These are phyloP conservation scores for Umbilicus rupestris DNA, from an alignment of 164 flowering plant genomes.

Conservation along the genomic window DNA sequence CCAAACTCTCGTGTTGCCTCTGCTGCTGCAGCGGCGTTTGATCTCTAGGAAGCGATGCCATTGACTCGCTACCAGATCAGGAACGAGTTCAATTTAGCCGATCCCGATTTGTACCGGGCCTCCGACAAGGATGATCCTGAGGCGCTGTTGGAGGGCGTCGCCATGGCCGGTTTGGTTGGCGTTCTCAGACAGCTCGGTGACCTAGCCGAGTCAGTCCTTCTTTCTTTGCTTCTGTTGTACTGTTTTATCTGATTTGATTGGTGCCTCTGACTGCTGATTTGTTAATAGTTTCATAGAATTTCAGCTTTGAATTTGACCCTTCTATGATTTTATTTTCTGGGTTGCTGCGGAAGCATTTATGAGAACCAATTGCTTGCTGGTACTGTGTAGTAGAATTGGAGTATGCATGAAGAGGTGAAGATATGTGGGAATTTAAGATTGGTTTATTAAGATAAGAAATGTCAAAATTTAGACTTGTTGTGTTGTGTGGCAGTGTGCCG, in stretches of 20 bases:
- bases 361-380: no score
- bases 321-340: no score
- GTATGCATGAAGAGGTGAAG: no score
- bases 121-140: conserved; percentile 95
- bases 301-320: no score
- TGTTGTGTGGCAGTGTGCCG: no score
- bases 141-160: conserved; percentile 88
- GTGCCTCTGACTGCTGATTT: no score
- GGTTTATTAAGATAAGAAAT: no score
- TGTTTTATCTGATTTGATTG: background rate
- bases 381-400: no score
- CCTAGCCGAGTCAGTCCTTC: conserved; percentile 72
- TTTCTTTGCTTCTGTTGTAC: background rate
- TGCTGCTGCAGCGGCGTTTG: background rate
- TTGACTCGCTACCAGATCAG: conserved; percentile 63
- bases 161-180: conserved; percentile 97
- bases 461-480: no score
- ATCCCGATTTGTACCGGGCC: conserved; percentile 74
- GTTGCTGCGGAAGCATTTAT: no score
- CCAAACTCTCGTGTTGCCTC: no score
- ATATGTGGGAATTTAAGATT: no score
- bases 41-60: conserved; percentile 44
- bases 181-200: conserved; percentile 92
- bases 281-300: background rate
- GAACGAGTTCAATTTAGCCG: conserved; percentile 80